phyloP scores from a whole-genome alignment of 768 basidiomycete species.

The Agaricus blazei region DNA sequence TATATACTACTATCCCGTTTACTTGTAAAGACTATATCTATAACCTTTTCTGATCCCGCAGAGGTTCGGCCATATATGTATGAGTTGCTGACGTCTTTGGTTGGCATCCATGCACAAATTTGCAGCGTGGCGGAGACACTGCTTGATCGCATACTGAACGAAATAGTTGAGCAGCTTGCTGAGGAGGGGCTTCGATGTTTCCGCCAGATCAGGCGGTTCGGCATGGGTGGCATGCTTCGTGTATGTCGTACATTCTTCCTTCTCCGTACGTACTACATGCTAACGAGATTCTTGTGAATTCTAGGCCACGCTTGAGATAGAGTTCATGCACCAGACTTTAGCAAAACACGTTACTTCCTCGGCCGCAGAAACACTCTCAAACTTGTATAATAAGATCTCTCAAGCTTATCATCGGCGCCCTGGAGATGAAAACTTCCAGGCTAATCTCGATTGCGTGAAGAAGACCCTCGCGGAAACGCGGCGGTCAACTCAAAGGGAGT shows the following conservation, averaged over 20 bases:
- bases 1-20: not conserved
- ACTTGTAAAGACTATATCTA: too few relatives aligned
- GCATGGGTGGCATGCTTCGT: slow-evolving; percentile 97
- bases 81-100: slow-evolving; percentile 80
- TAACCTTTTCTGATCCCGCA: slow-evolving; percentile 10
- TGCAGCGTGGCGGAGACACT: slow-evolving; percentile 74
- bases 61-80: slow-evolving; percentile 96
- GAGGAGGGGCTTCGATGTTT: slow-evolving; percentile 82
- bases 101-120: slow-evolving; percentile 89
- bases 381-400: slow-evolving; percentile 93
- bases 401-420: slow-evolving; percentile 84
- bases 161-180: slow-evolving; percentile 79
- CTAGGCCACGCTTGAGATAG: slow-evolving; percentile 97
- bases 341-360: slow-evolving; percentile 78
- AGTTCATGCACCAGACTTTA: slow-evolving; percentile 97
- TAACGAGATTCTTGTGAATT: slow-evolving; percentile 5
- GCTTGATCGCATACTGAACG: slow-evolving; percentile 75
- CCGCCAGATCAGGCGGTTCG: slow-evolving; percentile 84
- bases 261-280: not conserved
- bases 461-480: slow-evolving; percentile 85
- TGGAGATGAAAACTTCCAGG: slow-evolving; percentile 83
- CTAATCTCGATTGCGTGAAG: slow-evolving; percentile 86
- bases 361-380: slow-evolving; percentile 81
- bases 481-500: slow-evolving; percentile 89
- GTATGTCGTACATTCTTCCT: slow-evolving; percentile 42